Conservation (phyloP, 169 alveolate species). For the Cardiosporidium cionae region DNA sequence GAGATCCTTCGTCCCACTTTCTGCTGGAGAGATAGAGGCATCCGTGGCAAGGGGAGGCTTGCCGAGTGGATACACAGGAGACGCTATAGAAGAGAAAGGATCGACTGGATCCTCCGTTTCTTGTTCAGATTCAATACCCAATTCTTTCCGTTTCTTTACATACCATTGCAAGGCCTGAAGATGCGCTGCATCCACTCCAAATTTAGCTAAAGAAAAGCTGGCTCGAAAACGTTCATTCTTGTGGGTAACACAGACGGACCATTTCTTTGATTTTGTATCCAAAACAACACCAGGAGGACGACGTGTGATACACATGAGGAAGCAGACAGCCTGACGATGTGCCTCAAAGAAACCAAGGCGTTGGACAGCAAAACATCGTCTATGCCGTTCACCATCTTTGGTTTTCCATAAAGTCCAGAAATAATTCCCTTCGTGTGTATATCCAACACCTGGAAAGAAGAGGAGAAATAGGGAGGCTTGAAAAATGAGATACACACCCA, state of each 20-base stretch:
- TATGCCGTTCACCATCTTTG: conserved; percentile 16
- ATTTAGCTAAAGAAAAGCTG: conserved; percentile 19
- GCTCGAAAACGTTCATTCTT: conserved; percentile 27
- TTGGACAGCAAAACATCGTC: conserved; percentile 2
- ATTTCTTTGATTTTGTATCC: conserved; percentile 14
- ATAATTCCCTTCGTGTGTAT: conserved; percentile 1
- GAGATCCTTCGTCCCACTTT: no score
- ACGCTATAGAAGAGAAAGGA: no score
- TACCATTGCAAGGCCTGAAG: conserved; percentile 24
- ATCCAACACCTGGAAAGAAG: neutral
- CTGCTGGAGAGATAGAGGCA: no score
- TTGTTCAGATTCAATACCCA: neutral
- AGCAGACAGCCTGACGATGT: conserved; percentile 28
- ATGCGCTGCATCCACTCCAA: conserved; percentile 29
- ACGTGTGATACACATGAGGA: conserved; percentile 12
- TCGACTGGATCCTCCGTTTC: no score
- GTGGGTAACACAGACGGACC: conserved; percentile 32
- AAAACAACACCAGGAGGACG: conserved; percentile 32
- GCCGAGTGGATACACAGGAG: no score
- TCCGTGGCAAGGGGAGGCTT: no score
- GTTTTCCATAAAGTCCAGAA: conserved; percentile 23
- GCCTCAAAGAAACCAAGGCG: conserved; percentile 20
- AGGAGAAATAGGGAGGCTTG: neutral
- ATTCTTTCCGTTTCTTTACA: neutral
- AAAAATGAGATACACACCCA: neutral